phyloP scores from a whole-genome alignment of 164 flowering plant genomes.

The Aristolochia contorta region DNA sequence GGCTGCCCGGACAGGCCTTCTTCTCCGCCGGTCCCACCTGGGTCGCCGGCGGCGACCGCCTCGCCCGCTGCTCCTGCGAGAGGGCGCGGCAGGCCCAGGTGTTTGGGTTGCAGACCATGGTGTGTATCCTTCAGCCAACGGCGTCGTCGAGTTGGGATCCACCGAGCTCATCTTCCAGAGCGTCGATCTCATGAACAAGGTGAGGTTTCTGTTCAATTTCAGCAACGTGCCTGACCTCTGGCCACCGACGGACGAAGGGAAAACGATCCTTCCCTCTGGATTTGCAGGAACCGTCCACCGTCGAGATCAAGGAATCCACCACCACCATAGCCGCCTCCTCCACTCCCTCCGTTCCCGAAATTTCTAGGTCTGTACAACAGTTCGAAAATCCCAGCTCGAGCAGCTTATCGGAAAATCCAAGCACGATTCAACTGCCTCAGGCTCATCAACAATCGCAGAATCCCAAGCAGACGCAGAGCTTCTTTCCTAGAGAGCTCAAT shows the following conservation, averaged over 20 bases:
- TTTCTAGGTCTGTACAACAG: slow-evolving; percentile 25
- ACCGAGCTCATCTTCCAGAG: slow-evolving; percentile 54
- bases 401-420: slow-evolving; percentile 37
- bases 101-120: slow-evolving; percentile 76
- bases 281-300: slow-evolving; percentile 44
- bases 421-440: slow-evolving; percentile 13
- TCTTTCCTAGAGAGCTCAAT: slow-evolving; percentile 41
- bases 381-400: slow-evolving; percentile 37
- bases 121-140: slow-evolving; percentile 64
- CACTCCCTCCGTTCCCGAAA: slow-evolving; percentile 6
- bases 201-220: slow-evolving; percentile 56
- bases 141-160: slow-evolving; percentile 90
- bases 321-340: neutral
- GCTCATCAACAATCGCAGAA: slow-evolving; percentile 1
- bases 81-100: slow-evolving; percentile 62
- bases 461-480: slow-evolving; percentile 25
- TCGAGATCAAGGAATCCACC: slow-evolving; percentile 26
- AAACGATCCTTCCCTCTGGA: slow-evolving; percentile 65
- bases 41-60: slow-evolving; percentile 53
- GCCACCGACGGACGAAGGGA: slow-evolving; percentile 35
- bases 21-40: slow-evolving; percentile 38
- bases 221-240: slow-evolving; percentile 25
- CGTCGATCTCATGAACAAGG: slow-evolving; percentile 69
- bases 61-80: slow-evolving; percentile 43
- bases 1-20: slow-evolving; percentile 73